These are phyloP conservation scores for Trifolium fragiferum DNA, from an alignment of 306 rosid species.

Conservation along the genomic window DNA sequence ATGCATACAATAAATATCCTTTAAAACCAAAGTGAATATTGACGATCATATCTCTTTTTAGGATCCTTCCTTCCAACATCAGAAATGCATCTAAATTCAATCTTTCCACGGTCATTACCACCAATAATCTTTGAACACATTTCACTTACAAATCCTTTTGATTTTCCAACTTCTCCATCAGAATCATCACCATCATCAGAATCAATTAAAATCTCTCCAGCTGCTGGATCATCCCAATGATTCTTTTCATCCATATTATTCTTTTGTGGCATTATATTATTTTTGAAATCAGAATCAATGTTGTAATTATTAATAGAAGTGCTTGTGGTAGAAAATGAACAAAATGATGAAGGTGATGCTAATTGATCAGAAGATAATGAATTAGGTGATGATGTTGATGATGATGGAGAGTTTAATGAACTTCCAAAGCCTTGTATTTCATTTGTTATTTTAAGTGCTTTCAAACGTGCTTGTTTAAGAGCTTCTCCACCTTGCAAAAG, in stretches of 20 bases:
- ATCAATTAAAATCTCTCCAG: constrained; percentile 56
- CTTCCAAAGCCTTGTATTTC: constrained; percentile 85
- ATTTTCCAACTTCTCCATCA: constrained; percentile 42
- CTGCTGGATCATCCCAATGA: constrained; percentile 49
- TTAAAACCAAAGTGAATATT: constrained; percentile 59
- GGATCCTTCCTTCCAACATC: constrained; percentile 52
- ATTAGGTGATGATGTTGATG: constrained; percentile 39
- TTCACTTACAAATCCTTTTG: constrained; percentile 50
- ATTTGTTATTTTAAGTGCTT: constrained; percentile 70
- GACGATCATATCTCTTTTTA: constrained; percentile 53
- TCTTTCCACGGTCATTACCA: constrained; percentile 17
- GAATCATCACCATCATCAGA: constrained; percentile 37
- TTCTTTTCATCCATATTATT: constrained; percentile 39
- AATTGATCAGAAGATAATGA: constrained; percentile 38
- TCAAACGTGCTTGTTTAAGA: constrained; percentile 63
- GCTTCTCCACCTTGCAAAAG: constrained; percentile 55
- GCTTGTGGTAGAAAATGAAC: constrained; percentile 51
- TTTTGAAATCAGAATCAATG: constrained; percentile 32
- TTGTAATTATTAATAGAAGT: constrained; percentile 33
- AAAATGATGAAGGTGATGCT: constrained; percentile 53
- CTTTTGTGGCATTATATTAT: neutral
- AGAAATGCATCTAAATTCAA: constrained; percentile 57
- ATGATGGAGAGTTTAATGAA: constrained; percentile 38
- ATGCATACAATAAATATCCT: neutral
- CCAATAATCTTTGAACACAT: constrained; percentile 60